phyloP scores from a whole-genome alignment of 768 basidiomycete species.

The Hericium alpestre region DNA sequence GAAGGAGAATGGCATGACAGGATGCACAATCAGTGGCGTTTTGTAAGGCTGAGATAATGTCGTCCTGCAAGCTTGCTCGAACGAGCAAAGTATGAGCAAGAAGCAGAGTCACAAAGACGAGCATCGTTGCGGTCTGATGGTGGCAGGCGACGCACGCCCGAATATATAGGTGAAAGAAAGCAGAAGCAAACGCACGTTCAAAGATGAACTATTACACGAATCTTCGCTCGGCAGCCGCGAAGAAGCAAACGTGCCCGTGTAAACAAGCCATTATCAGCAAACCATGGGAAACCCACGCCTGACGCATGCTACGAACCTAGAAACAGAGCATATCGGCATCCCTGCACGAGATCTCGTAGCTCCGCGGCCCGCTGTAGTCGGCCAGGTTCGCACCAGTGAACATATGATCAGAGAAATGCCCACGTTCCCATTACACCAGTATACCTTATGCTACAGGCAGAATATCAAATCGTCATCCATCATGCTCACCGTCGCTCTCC shows the following conservation, averaged over 20 bases:
- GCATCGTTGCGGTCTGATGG: conserved; percentile 2
- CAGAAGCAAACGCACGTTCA: too few relatives aligned
- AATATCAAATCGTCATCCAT: too few relatives aligned
- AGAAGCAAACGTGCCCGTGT: background rate
- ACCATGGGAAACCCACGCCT: background rate
- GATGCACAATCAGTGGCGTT: background rate
- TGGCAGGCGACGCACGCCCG: too few relatives aligned
- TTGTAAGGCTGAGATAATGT: background rate
- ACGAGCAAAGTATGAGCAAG: background rate
- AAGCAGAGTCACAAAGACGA: background rate
- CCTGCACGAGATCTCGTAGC: too few relatives aligned
- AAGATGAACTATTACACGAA: too few relatives aligned
- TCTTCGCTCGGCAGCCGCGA: background rate
- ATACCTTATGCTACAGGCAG: too few relatives aligned
- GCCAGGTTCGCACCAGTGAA: too few relatives aligned
- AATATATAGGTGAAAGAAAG: background rate
- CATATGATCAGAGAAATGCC: too few relatives aligned
- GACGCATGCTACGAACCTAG: too few relatives aligned
- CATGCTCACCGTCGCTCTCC: background rate
- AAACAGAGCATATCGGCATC: too few relatives aligned
- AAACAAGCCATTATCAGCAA: background rate
- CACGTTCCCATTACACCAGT: too few relatives aligned
- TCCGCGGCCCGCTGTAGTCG: too few relatives aligned
- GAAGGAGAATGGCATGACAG: background rate
- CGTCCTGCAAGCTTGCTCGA: background rate